Evolutionary conservation across 257 asterid genomes (phyloP).

Genomic region (Coffea canephora): DNA sequence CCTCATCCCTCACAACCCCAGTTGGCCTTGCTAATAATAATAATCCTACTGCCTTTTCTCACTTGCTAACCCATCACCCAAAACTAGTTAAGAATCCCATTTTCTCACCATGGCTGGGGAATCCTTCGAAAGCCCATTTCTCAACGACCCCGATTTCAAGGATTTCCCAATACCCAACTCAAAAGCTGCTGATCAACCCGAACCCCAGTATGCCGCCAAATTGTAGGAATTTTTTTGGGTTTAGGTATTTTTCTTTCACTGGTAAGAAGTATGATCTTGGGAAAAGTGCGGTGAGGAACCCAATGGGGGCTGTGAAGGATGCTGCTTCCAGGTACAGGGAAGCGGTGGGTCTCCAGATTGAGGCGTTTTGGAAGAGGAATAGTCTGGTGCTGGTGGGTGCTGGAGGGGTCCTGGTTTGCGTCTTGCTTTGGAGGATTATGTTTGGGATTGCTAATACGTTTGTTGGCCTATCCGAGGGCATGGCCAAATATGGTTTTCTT

Average conservation of each 20-base stretch:
- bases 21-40: conserved; percentile 15
- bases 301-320: conserved; percentile 38
- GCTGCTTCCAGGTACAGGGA: conserved; percentile 54
- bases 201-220: conserved; percentile 20
- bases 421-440: conserved; percentile 82
- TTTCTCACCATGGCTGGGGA: conserved; percentile 36
- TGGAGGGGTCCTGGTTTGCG: conserved; percentile 70
- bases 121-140: conserved; percentile 40
- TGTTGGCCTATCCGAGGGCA: conserved; percentile 84
- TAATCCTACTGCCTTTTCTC: conserved; percentile 41
- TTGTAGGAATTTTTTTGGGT: conserved; percentile 36
- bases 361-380: conserved; percentile 92
- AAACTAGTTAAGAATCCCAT: conserved; percentile 37
- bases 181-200: conserved; percentile 27
- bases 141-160: conserved; percentile 41
- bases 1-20: conserved; percentile 29
- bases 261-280: conserved; percentile 35
- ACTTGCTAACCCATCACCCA: conserved; percentile 36
- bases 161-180: conserved; percentile 22
- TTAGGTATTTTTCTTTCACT: conserved; percentile 46
- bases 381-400: conserved; percentile 63
- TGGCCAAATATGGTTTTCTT: conserved; percentile 95
- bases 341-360: conserved; percentile 73
- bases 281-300: conserved; percentile 38
- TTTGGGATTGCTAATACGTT: conserved; percentile 79